Evolutionary conservation across 345 rosid genomes (phyloP), one percentile per base, ranked within the genome.

Genomic region (Isatis tinctoria): DNA sequence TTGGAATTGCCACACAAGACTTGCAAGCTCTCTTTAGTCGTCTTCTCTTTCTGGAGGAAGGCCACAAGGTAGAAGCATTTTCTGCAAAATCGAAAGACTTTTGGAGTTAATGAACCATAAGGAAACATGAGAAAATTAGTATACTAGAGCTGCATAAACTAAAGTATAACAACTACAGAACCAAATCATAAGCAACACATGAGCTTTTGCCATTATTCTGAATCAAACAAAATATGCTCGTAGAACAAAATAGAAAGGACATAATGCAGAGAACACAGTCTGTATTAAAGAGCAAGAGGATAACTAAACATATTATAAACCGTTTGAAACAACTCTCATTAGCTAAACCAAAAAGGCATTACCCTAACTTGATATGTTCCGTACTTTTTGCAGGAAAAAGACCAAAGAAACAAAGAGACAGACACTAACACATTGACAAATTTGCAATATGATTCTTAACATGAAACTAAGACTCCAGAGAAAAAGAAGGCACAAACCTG

Each of bases 41-140:
- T 90, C 97, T 86, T 90, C 97, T 85, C 97, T 90, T 72, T 94
- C 96, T 0, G 95, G 98, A 10, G 98, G 95, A 35, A 94, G 83
- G 44, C 98, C 96, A n/a, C 97, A 91, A 10, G 97, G 98, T 80
- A 88, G 43, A 54, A 91, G 98, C 98, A 95, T 92, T 95, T 95
- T 95, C 97, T 95, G 84, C 85, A 79, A 27, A 76, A 39, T 2
- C 3, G 6, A 60, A 67, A 47, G 39, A 12, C n/a, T 6, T 60
- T 10, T 11, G 8, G 1, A 39, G 36, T 74, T 65, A 52, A 57
- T 7, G n/a, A 26, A 6, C 27, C 35, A 13, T 22, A 27, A 4
- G 8, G 27, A 24, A 35, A 33, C 59, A 56, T 64, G 17, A 57
- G 24, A 3, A 27, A 27, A 27, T 27, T 27, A 3, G 2, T 27